These are phyloP conservation scores for Tetracladium marchalianum DNA, from an alignment of 495 filamentous ascomycete genomes.

Conservation along the genomic window DNA sequence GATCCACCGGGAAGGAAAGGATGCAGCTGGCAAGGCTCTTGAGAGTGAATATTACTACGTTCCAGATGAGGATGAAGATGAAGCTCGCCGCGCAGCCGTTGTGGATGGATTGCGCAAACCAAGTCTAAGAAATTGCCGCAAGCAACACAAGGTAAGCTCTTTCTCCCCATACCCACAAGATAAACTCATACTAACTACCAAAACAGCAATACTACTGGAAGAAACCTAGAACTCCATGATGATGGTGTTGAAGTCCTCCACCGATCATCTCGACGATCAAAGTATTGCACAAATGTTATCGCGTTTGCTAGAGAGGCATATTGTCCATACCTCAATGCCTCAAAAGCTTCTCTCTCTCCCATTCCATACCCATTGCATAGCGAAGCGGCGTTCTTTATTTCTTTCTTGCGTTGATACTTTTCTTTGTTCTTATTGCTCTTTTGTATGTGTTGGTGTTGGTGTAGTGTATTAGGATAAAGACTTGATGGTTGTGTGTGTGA, in stretches of 20 bases:
- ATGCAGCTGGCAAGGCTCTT: constrained; percentile 86
- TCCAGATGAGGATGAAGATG: constrained; percentile 78
- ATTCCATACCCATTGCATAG: constrained; percentile 18
- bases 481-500: too few relatives aligned
- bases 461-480: too few relatives aligned
- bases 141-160: constrained; percentile 83
- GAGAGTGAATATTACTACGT: constrained; percentile 98
- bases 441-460: too few relatives aligned
- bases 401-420: neutral
- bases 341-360: neutral
- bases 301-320: neutral
- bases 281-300: too few relatives aligned
- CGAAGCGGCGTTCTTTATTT: constrained; percentile 13
- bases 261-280: too few relatives aligned
- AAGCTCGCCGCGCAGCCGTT: constrained; percentile 70
- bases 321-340: constrained; percentile 6
- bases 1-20: constrained; percentile 85
- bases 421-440: too few relatives aligned
- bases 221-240: constrained; percentile 51
- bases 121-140: constrained; percentile 76
- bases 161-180: constrained; percentile 1
- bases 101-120: constrained; percentile 79
- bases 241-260: neutral
- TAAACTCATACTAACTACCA: constrained; percentile 6
- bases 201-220: constrained; percentile 89